Evolutionary conservation across 495 filamentous ascomycete species (phyloP), one percentile per base, ranked within the genome.

Genomic region (Friedmanniomyces simplex): DNA sequence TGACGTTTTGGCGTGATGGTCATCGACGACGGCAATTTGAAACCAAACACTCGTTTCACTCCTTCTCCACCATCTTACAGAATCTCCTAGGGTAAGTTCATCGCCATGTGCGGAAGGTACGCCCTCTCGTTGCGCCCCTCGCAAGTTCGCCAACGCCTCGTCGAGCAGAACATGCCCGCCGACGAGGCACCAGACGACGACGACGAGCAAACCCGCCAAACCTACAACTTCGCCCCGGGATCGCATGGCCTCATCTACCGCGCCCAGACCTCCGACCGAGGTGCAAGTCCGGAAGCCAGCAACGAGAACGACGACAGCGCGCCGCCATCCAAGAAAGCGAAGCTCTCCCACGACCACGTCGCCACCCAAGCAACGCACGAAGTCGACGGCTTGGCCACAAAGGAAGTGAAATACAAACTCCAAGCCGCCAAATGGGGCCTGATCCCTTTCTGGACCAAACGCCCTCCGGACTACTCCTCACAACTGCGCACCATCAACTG

Each of bases 391-490:
- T 8, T 60, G 34, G 66, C 59, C 18, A 60, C 58, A 4, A 63
- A 68, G 5, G 66, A 62, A 11, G 71, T 75, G n/a, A 80, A 63
- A 53, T 96, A 91, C 73, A 91, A 87, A 56, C 74, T 98, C 3
- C 88, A 95, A 65, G 77, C 86, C 28, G 96, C 95, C 87, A 88
- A 87, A 76, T 96, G 90, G 90, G 90, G 82, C 0, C 75, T 96
- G 2, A 76, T 96, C 20, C 91, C 91, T 0, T 95, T 88, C 73
- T 96, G 91, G 91, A 89, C 88, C 11, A 87, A 93, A 67, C 82
- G 86, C 22, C 80, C 84, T 52, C 82, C 88, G 0, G 81, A 87
- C 68, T 94, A 91, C 60, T 75, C 78, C 22, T 81, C 85, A 1
- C 72, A 86, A 67, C 75, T 91, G 76, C 87, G 84, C 63, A 94